Evolutionary conservation across 1,284 basidiomycete genomes (phyloP).

Genomic region (Trametes versicolor): DNA sequence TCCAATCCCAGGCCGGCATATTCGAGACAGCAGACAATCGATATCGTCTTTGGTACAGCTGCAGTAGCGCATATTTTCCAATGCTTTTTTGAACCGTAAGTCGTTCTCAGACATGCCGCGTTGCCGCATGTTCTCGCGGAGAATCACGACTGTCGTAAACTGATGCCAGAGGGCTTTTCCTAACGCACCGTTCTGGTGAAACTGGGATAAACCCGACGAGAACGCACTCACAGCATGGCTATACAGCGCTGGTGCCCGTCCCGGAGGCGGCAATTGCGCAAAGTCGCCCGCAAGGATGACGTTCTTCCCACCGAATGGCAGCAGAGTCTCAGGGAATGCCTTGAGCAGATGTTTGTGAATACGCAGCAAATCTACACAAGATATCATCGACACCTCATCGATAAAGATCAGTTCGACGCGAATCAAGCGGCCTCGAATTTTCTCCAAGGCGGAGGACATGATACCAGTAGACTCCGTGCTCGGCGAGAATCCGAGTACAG

Average conservation of each 20-base stretch:
- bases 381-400: slow-evolving; percentile 3
- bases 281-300: no score
- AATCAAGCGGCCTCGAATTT: not conserved
- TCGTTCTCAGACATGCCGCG: slow-evolving; percentile 37
- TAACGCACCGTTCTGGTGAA: slow-evolving; percentile 8
- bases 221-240: not conserved
- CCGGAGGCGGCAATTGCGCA: no score
- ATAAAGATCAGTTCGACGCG: slow-evolving; percentile 43
- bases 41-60: slow-evolving; percentile 50
- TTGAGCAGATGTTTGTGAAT: not conserved
- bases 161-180: slow-evolving; percentile 39
- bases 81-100: slow-evolving; percentile 38
- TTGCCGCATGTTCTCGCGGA: slow-evolving; percentile 46
- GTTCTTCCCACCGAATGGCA: no score
- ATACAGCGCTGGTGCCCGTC: not conserved
- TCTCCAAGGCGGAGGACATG: not conserved
- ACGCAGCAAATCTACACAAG: not conserved
- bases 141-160: slow-evolving; percentile 37
- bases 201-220: not conserved
- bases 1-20: slow-evolving; percentile 25
- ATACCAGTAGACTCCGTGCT: slow-evolving; percentile 31
- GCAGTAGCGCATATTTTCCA: slow-evolving; percentile 31
- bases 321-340: not conserved
- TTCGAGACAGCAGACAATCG: slow-evolving; percentile 38
- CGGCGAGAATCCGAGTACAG: slow-evolving; percentile 39